These are phyloP conservation scores for Caloboletus inedulis DNA, from an alignment of 1,284 basidiomycete genomes.

Conservation along the genomic window DNA sequence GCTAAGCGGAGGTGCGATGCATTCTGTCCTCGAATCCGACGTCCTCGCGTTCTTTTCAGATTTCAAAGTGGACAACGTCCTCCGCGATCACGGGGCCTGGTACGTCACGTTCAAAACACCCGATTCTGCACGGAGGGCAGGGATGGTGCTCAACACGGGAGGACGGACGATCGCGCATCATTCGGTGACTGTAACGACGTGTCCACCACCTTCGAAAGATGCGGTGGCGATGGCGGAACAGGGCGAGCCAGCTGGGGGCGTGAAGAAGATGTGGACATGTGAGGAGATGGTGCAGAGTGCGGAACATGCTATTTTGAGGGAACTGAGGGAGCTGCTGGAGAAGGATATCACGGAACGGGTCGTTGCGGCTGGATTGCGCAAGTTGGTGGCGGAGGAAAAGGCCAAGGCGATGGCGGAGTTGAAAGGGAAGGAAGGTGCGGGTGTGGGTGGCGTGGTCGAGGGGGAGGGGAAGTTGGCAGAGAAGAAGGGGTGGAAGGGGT, in stretches of 20 bases:
- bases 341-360: constrained; percentile 70
- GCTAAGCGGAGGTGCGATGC: constrained; percentile 45
- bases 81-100: constrained; percentile 64
- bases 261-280: constrained; percentile 48
- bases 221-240: constrained; percentile 37
- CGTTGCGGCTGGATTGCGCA: constrained; percentile 54
- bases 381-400: constrained; percentile 51
- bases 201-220: constrained; percentile 47
- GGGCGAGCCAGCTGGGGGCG: constrained; percentile 39
- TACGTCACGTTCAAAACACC: constrained; percentile 66
- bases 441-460: constrained; percentile 11
- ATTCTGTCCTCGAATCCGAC: constrained; percentile 60
- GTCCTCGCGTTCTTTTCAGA: constrained; percentile 57
- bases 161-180: constrained; percentile 55
- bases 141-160: constrained; percentile 51
- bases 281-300: constrained; percentile 62
- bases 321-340: constrained; percentile 58
- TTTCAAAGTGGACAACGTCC: constrained; percentile 66
- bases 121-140: constrained; percentile 60
- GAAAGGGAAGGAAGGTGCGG: constrained; percentile 35
- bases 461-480: constrained; percentile 34
- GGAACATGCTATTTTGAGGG: constrained; percentile 56
- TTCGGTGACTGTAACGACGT: constrained; percentile 54
- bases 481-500: constrained; percentile 52
- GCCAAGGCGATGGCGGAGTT: constrained; percentile 46